Evolutionary conservation across 1,284 basidiomycete species (phyloP).

Genomic region (Sparassis latifolia): DNA sequence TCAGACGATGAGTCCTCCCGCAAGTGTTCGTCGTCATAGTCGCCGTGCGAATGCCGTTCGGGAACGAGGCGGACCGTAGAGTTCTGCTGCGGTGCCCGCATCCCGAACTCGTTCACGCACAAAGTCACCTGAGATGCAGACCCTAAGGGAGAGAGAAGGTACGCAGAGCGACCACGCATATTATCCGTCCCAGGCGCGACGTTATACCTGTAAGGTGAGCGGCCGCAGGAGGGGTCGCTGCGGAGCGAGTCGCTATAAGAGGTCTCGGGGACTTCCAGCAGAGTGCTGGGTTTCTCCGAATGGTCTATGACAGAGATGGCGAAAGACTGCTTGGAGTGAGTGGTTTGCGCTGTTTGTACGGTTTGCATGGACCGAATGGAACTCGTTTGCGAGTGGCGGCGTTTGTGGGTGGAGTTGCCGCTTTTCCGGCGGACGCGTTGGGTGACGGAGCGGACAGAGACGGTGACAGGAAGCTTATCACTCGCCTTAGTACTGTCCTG

Average conservation of each 20-base stretch:
- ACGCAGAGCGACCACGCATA: conserved; percentile 5
- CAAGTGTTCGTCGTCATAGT: not conserved
- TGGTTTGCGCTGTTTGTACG: not conserved
- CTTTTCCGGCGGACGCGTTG: conserved; percentile 19
- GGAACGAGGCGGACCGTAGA: conserved; percentile 27
- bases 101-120: conserved; percentile 6
- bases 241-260: conserved; percentile 2
- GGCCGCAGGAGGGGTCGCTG: not conserved
- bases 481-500: conserved; percentile 43
- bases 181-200: not conserved
- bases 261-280: conserved; percentile 16
- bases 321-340: conserved; percentile 1
- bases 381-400: conserved; percentile 10
- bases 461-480: conserved; percentile 20
- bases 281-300: conserved; percentile 8
- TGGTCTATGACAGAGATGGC: not conserved
- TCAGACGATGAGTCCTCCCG: not conserved
- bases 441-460: conserved; percentile 23
- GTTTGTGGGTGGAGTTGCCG: conserved; percentile 13
- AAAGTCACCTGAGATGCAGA: conserved; percentile 17
- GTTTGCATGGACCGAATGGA: conserved; percentile 3
- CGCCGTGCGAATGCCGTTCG: conserved; percentile 10
- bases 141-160: conserved; percentile 12
- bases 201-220: conserved; percentile 7
- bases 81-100: conserved; percentile 7